Base-by-base conservation (phyloP, 2,329 filamentous ascomycete species). In the Bipolaris victoriae region DNA sequence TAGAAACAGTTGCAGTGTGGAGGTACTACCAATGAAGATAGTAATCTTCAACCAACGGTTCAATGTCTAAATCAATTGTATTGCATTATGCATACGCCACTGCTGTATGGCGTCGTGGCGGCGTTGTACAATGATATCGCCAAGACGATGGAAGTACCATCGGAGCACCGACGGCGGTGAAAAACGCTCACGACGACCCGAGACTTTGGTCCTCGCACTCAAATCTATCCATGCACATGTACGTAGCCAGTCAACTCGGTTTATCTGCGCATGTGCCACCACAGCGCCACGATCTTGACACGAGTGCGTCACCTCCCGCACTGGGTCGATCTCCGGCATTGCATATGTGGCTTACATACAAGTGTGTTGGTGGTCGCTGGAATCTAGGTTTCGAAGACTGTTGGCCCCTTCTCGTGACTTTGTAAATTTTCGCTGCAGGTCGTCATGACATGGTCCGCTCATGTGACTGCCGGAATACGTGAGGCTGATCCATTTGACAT, bases 91-190 rank as follows among this genome's bases (percentile, higher is more conserved):
- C 58, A 58, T 57, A 63, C 57, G 60, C 66, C 60, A 65, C 58
- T 57, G 52, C 63, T 61, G 58, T 62, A 63, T 63, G 64, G 58
- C 61, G 57, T 55, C 59, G 57, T 59, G 61, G 60, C 63, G 45
- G 47, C 47, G 71, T 73, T 37, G 63, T 65, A 76, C 73, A 71
- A 58, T 55, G 63, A 69, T 74, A 76, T 73, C 70, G 72, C 71
- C 72, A 75, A 75, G 72, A 33, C 51, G 53, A 49, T 65, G n/a
- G 55, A 64, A 61, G 57, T 46, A 49, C 58, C 64, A 66, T 70
- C 64, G 66, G 66, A 65, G 63, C 44, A 55, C 61, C 72, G 65
- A 62, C 53, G 53, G 63, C 58, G 57, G 54, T 57, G 60, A 48
- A 55, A 39, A 52, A 51, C 24, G 63, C 63, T 67, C 68, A 68